Conservation (phyloP, 2,329 filamentous ascomycete genomes). For the Botryotinia calthae region DNA sequence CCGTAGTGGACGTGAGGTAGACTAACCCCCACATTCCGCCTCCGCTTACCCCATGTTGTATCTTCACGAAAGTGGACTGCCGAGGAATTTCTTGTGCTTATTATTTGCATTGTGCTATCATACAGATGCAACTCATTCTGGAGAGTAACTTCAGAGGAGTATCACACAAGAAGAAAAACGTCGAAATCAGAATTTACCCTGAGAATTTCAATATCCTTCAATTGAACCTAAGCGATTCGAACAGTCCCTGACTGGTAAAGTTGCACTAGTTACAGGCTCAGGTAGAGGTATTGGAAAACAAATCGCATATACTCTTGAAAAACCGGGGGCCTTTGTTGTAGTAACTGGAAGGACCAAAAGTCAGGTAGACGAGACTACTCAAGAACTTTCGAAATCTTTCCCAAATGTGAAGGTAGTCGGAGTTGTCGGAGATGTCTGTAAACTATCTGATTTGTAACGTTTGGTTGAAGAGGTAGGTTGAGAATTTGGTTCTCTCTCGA, state of each 20-base stretch:
- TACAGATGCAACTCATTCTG: not conserved
- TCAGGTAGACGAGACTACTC: conserved; percentile 24
- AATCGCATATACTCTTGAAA: conserved; percentile 26
- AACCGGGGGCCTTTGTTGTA: conserved; percentile 24
- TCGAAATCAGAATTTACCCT: conserved; percentile 24
- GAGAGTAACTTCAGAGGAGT: not conserved
- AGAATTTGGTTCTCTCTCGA: not conserved
- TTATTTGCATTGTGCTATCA: not conserved
- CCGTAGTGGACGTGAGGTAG: not conserved
- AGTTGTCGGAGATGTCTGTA: conserved; percentile 25
- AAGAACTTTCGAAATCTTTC: conserved; percentile 18
- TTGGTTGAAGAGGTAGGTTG: conserved; percentile 23
- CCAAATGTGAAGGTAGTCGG: conserved; percentile 22
- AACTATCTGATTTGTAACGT: conserved; percentile 20
- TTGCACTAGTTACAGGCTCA: conserved; percentile 28
- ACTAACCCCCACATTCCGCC: not conserved
- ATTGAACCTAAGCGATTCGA: conserved; percentile 26
- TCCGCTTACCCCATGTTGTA: not conserved
- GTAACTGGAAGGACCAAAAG: conserved; percentile 24
- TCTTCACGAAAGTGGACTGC: not conserved
- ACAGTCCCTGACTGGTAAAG: conserved; percentile 21
- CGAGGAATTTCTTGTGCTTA: not conserved
- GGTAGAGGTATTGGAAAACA: conserved; percentile 27
- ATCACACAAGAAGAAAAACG: not conserved
- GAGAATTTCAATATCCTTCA: conserved; percentile 23